Conservation (phyloP, 371 early-diverging fungal genomes). For the Fennellomyces sp. region DNA sequence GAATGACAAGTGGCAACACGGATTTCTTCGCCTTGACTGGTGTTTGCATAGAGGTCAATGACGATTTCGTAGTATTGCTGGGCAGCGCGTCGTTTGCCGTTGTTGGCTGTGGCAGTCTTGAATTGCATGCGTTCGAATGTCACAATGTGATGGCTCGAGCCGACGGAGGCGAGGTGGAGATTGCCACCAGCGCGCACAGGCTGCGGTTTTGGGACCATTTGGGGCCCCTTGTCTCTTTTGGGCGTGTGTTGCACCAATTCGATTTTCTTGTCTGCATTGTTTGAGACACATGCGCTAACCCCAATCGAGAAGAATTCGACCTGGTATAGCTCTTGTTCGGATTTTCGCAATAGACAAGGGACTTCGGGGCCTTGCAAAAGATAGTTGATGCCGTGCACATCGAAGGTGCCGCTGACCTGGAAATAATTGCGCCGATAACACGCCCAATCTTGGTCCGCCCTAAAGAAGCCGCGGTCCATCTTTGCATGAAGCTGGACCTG, state of each 20-base stretch:
- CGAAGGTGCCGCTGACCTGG: conserved; percentile 74
- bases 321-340: conserved; percentile 16
- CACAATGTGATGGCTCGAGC: conserved; percentile 42
- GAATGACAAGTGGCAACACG: conserved; percentile 70
- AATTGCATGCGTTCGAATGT: conserved; percentile 89
- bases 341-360: conserved; percentile 42
- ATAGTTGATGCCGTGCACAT: conserved; percentile 44
- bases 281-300: conserved; percentile 60
- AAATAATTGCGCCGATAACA: conserved; percentile 92
- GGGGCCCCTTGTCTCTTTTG: conserved; percentile 87
- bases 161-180: conserved; percentile 34
- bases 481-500: conserved; percentile 62
- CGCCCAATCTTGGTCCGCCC: conserved; percentile 80
- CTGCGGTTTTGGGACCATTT: conserved; percentile 62
- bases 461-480: conserved; percentile 77
- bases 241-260: conserved; percentile 85
- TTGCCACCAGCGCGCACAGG: conserved; percentile 53
- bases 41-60: conserved; percentile 63
- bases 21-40: conserved; percentile 41
- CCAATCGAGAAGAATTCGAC: conserved; percentile 59
- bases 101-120: conserved; percentile 88
- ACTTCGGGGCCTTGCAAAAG: conserved; percentile 22
- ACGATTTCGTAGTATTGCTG: conserved; percentile 80
- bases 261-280: conserved; percentile 56
- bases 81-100: conserved; percentile 76